Evolutionary conservation across 1,284 basidiomycete species (phyloP).

Genomic region (Neolentinus lepideus): DNA sequence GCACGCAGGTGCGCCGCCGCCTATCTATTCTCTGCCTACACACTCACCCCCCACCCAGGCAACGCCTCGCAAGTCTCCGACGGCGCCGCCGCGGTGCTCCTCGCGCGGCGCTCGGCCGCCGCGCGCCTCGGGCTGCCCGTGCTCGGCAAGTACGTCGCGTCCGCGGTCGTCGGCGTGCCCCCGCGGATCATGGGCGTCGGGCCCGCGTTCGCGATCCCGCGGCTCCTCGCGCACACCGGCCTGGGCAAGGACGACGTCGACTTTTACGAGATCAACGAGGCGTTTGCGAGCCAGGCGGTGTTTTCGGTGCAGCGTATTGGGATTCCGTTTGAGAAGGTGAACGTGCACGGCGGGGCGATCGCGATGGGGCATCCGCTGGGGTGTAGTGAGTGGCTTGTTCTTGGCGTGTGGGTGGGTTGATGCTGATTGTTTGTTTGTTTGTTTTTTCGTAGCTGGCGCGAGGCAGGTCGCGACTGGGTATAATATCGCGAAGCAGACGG

Average conservation of each 20-base stretch:
- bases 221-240: slow-evolving; percentile 67
- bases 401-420: not conserved
- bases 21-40: too few species aligned
- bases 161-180: slow-evolving; percentile 77
- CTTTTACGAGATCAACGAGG: slow-evolving; percentile 95
- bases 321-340: slow-evolving; percentile 77
- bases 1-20: slow-evolving; percentile 68
- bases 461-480: slow-evolving; percentile 85
- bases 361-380: slow-evolving; percentile 85
- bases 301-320: slow-evolving; percentile 75
- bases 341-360: slow-evolving; percentile 85
- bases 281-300: slow-evolving; percentile 85
- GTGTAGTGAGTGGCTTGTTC: slow-evolving; percentile 51
- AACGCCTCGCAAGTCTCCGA: slow-evolving; percentile 98
- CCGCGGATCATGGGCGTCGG: slow-evolving; percentile 90
- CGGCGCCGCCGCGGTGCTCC: slow-evolving; percentile 91
- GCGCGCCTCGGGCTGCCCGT: slow-evolving; percentile 88
- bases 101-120: slow-evolving; percentile 82
- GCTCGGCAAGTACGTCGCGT: slow-evolving; percentile 85
- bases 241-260: slow-evolving; percentile 76
- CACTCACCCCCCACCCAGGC: too few species aligned
- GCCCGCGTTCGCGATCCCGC: slow-evolving; percentile 87
- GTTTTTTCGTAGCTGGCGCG: slow-evolving; percentile 61
- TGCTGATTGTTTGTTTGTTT: slow-evolving; percentile 4
- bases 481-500: slow-evolving; percentile 75